Evolutionary conservation across 129 eudicot genomes (phyloP).

Genomic region (Saposhnikovia divaricata): DNA sequence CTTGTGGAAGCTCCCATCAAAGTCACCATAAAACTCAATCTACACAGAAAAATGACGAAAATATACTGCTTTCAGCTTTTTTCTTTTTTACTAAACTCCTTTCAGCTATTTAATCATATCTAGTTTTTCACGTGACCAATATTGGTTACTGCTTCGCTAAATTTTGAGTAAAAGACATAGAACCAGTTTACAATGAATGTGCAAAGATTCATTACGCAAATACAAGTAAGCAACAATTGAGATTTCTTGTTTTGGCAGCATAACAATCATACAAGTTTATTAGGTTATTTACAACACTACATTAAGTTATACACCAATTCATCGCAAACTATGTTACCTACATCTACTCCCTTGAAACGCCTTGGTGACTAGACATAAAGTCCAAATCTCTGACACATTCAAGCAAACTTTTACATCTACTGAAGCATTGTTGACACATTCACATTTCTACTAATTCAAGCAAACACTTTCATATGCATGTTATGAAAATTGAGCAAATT

Average conservation of each 20-base stretch:
- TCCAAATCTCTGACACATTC: background rate
- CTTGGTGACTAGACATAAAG: background rate
- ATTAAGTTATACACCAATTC: background rate
- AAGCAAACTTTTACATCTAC: background rate
- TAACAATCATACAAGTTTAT: background rate
- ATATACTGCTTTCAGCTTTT: background rate
- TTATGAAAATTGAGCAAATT: background rate
- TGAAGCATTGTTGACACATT: too few relatives aligned
- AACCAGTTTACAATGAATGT: background rate
- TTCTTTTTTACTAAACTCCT: background rate
- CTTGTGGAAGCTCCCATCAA: slow-evolving; percentile 93
- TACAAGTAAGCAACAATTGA: background rate
- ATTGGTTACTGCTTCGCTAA: background rate
- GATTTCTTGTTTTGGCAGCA: background rate
- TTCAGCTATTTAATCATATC: background rate
- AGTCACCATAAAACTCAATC: slow-evolving; percentile 94
- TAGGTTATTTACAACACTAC: background rate
- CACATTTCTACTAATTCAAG: background rate
- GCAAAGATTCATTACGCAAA: background rate
- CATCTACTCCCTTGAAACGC: background rate
- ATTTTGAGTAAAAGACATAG: background rate
- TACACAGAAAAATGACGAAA: slow-evolving; percentile 13
- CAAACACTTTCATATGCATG: background rate
- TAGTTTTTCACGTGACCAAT: background rate
- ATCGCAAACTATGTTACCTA: background rate